Conservation (phyloP, 2,329 filamentous ascomycete species). For the Alternaria dauci region DNA sequence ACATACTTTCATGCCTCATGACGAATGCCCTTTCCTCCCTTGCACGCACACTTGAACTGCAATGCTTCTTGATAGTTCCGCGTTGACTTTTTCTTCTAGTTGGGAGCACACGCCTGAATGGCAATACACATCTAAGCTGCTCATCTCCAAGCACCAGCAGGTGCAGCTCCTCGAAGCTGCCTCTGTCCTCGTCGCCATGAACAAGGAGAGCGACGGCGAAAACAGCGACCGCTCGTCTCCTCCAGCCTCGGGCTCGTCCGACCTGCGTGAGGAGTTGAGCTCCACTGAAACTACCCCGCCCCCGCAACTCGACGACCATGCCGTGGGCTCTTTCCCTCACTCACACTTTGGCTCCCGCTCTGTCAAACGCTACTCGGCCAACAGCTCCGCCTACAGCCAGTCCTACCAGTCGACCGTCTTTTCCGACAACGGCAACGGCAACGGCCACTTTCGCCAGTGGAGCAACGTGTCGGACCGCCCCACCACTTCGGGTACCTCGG, state of each 20-base stretch:
- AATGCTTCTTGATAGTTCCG: constrained; percentile 27
- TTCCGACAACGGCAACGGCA: constrained; percentile 63
- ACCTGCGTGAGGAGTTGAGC: constrained; percentile 76
- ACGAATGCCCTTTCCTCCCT: constrained; percentile 48
- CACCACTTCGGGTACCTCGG: constrained; percentile 70
- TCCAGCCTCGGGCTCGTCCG: constrained; percentile 80
- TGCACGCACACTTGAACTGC: constrained; percentile 21
- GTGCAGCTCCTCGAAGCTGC: constrained; percentile 96
- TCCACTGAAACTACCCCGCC: constrained; percentile 94
- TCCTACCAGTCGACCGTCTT: constrained; percentile 81
- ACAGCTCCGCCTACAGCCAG: constrained; percentile 67
- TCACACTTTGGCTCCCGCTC: constrained; percentile 45
- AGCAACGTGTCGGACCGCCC: constrained; percentile 76
- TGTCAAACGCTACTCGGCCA: constrained; percentile 58
- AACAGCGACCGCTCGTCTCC: constrained; percentile 84
- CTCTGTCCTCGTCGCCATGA: constrained; percentile 96
- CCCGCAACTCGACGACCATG: constrained; percentile 73
- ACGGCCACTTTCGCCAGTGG: constrained; percentile 70
- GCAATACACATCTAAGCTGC: constrained; percentile 94
- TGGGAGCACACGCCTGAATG: constrained; percentile 99
- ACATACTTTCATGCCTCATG: constrained; percentile 53
- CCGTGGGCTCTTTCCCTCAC: constrained; percentile 57
- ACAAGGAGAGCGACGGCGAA: constrained; percentile 68
- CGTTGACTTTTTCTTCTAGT: constrained; percentile 64
- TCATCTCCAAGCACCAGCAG: constrained; percentile 99